phyloP scores from a whole-genome alignment of 2,329 filamentous ascomycete species.

The Alternaria incomplexa region DNA sequence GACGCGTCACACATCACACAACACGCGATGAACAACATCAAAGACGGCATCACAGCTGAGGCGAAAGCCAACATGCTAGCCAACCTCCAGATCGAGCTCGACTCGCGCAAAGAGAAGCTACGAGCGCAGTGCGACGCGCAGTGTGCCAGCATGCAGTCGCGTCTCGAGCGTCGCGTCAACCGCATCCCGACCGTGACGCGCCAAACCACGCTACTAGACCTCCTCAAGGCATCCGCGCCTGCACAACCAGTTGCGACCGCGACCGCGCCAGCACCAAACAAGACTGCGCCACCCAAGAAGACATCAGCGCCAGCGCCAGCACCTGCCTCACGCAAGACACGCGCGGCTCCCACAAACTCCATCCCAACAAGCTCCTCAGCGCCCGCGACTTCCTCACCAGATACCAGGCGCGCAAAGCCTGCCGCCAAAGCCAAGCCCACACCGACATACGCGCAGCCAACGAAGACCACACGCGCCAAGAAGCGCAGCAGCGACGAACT shows the following conservation, averaged over 20 bases:
- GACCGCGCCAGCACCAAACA: constrained; percentile 11
- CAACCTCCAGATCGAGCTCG: constrained; percentile 62
- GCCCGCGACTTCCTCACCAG: constrained; percentile 1
- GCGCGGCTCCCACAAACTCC: constrained; percentile 11
- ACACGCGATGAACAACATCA: constrained; percentile 25
- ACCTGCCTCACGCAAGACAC: constrained; percentile 13
- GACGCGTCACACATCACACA: constrained; percentile 26
- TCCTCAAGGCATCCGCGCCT: constrained; percentile 58
- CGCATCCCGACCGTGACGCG: constrained; percentile 83
- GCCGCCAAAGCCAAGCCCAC: constrained; percentile 15
- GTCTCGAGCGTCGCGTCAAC: constrained; percentile 92
- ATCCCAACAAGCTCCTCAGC: constrained; percentile 6
- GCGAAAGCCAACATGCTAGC: constrained; percentile 40
- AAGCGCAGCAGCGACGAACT: constrained; percentile 38
- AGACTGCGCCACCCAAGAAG: constrained; percentile 20
- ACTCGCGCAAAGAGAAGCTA: constrained; percentile 84
- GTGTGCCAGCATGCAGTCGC: constrained; percentile 80
- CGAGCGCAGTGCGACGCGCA: constrained; percentile 89
- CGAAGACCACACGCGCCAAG: constrained; percentile 22
- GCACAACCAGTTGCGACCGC: constrained; percentile 9
- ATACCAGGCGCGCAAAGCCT: constrained; percentile 13
- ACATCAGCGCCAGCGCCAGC: constrained; percentile 1
- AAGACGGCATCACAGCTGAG: constrained; percentile 36
- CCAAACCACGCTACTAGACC: constrained; percentile 80
- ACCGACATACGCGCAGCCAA: constrained; percentile 6